Conservation (phyloP, 2,329 filamentous ascomycete species). For the Neoarthrinium moseri region DNA sequence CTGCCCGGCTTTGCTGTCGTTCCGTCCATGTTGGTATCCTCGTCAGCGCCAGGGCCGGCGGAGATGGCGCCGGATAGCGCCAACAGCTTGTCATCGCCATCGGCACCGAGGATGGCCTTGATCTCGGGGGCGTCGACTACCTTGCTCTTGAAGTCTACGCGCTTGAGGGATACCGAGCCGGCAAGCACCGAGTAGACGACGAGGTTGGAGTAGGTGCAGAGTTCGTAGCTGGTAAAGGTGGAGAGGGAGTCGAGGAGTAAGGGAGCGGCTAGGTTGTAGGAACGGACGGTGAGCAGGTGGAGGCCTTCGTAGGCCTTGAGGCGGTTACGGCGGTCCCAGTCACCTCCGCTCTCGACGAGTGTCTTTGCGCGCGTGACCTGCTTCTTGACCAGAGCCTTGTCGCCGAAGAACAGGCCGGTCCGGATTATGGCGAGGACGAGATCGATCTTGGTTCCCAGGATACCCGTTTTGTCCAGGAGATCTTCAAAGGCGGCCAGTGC, state of each 20-base stretch:
- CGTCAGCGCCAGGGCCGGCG: constrained; percentile 73
- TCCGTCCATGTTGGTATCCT: constrained; percentile 69
- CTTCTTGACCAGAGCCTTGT: constrained; percentile 90
- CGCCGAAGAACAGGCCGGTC: constrained; percentile 92
- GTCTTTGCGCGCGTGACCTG: constrained; percentile 85
- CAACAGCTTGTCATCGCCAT: constrained; percentile 82
- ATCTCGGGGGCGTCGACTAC: constrained; percentile 98
- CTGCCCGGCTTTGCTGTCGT: constrained; percentile 43
- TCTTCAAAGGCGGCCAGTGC: constrained; percentile 89
- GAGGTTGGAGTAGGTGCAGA: constrained; percentile 93
- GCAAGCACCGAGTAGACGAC: constrained; percentile 96
- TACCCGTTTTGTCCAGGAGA: constrained; percentile 94
- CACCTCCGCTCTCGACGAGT: constrained; percentile 90
- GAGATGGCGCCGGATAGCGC: constrained; percentile 79
- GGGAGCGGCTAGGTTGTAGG: constrained; percentile 85
- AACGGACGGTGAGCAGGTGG: constrained; percentile 87
- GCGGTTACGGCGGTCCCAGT: constrained; percentile 97
- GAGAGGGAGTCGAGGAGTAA: constrained; percentile 95
- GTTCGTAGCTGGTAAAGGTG: constrained; percentile 97
- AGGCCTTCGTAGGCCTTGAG: constrained; percentile 98
- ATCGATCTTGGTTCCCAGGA: constrained; percentile 96
- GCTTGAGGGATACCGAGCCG: constrained; percentile 90
- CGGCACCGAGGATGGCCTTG: constrained; percentile 84
- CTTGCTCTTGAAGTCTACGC: constrained; percentile 98
- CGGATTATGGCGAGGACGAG: constrained; percentile 95